Evolutionary conservation across 768 basidiomycete genomes (phyloP).

Genomic region (Hygrophorus pudorinus): DNA sequence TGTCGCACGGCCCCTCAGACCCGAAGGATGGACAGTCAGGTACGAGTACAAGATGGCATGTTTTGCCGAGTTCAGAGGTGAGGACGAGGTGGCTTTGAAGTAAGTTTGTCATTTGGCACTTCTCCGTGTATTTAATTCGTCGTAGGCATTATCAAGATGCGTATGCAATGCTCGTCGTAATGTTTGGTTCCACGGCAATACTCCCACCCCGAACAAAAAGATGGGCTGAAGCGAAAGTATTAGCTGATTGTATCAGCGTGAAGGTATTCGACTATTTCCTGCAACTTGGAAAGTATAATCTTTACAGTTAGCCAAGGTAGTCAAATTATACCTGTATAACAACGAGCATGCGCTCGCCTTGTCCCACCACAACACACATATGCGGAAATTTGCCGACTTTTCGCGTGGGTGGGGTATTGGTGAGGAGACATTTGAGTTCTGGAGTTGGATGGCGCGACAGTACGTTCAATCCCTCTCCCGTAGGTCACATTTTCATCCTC

Average conservation of each 20-base stretch:
- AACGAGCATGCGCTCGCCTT: constrained; percentile 76
- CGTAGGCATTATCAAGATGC: constrained; percentile 90
- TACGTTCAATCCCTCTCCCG: constrained; percentile 26
- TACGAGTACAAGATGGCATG: constrained; percentile 98
- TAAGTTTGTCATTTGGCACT: constrained; percentile 26
- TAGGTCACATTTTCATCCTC: neutral
- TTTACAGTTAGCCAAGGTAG: constrained; percentile 41
- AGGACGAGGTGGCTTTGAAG: constrained; percentile 90
- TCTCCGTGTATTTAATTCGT: constrained; percentile 9
- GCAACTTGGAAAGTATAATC: neutral
- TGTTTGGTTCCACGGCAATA: constrained; percentile 83
- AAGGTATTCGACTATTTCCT: constrained; percentile 42
- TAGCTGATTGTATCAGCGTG: constrained; percentile 87
- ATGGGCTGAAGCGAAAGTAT: constrained; percentile 97
- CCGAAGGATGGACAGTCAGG: constrained; percentile 90
- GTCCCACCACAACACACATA: constrained; percentile 76
- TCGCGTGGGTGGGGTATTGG: constrained; percentile 92
- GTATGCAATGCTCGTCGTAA: constrained; percentile 70
- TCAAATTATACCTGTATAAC: constrained; percentile 86
- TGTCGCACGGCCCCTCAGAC: constrained; percentile 52
- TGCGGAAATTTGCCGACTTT: constrained; percentile 78
- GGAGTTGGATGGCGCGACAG: constrained; percentile 96
- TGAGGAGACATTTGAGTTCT: constrained; percentile 93
- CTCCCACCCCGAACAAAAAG: constrained; percentile 90
- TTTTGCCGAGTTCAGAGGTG: constrained; percentile 91